Evolutionary conservation across 2,329 filamentous ascomycete genomes (phyloP), one percentile per base, ranked within the genome.

Genomic region (Arthrobotrys musiformis): DNA sequence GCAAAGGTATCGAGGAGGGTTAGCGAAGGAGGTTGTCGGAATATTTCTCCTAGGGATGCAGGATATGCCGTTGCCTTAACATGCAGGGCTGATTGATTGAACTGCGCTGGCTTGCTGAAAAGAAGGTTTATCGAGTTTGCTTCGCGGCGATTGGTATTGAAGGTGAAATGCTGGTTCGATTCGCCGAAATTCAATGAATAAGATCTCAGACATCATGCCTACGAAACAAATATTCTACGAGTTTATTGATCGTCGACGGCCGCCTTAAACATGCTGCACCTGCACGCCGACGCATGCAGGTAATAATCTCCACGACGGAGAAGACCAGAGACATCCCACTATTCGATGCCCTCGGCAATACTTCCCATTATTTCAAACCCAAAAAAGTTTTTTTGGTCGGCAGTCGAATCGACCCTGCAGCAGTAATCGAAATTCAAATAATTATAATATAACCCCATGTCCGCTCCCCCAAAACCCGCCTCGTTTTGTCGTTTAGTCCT

Each of bases 381-480:
- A n/a, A n/a, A n/a, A n/a, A n/a, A n/a, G n/a, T n/a, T n/a, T n/a
- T n/a, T n/a, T n/a, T 15, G 26, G 26, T 37, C 30, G 30, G 54
- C 13, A 58, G 54, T n/a, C n/a, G n/a, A n/a, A n/a, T n/a, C n/a
- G n/a, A 26, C 54, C 54, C 54, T 58, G 54, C 33, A 58, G 40
- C 54, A 37, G n/a, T n/a, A n/a, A n/a, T 58, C 54, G 33, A 58
- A 58, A 58, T 58, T 58, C 54, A 33, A 58, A n/a, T 40, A 58
- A 58, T 58, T 40, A 58, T 58, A 58, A n/a, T 40, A 40, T n/a
- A n/a, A n/a, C n/a, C 30, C 54, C 54, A 58, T 58, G 54, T 58
- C 54, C 6, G n/a, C n/a, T n/a, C n/a, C n/a, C n/a, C n/a, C n/a
- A n/a, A n/a, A n/a, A n/a, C n/a, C n/a, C n/a, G n/a, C n/a, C n/a